A percentile compares a stretch with the other conserved stretches of the same genome.
These are phyloP conservation scores for Pelomyxa schiedti DNA, from an alignment of 78 protist species.

Conservation along the genomic window DNA sequence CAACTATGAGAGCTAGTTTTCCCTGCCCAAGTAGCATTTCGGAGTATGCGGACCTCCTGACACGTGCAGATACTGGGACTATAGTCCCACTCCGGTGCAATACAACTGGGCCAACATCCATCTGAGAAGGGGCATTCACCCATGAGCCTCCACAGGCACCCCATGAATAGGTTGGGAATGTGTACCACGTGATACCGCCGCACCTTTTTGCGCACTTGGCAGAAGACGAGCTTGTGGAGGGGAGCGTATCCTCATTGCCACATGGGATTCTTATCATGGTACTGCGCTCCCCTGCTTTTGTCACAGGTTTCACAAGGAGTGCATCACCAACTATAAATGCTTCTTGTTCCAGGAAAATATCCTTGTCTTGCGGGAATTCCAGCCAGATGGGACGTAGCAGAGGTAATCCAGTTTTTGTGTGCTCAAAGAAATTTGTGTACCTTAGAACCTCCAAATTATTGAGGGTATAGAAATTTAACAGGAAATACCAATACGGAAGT, in stretches of 20 bases:
- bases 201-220: too few relatives aligned
- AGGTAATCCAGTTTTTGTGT: conserved; percentile 64
- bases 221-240: too few relatives aligned
- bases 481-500: conserved; percentile 84
- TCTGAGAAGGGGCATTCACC: not conserved
- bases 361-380: conserved; percentile 49
- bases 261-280: conserved; percentile 36
- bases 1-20: conserved; percentile 73
- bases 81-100: conserved; percentile 81
- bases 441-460: too few relatives aligned
- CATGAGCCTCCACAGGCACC: too few relatives aligned
- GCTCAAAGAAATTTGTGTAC: conserved; percentile 47
- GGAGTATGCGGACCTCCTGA: conserved; percentile 53
- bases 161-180: too few relatives aligned
- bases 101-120: conserved; percentile 59
- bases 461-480: not conserved
- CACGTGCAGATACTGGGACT: conserved; percentile 61
- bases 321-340: conserved; percentile 2
- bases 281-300: not conserved
- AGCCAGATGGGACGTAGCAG: conserved; percentile 67
- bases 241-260: too few relatives aligned
- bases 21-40: conserved; percentile 76
- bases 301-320: conserved; percentile 37
- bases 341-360: conserved; percentile 3
- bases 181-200: not conserved